Conservation (phyloP, 345 rosid genomes). For the Zanthoxylum bungeanum region DNA sequence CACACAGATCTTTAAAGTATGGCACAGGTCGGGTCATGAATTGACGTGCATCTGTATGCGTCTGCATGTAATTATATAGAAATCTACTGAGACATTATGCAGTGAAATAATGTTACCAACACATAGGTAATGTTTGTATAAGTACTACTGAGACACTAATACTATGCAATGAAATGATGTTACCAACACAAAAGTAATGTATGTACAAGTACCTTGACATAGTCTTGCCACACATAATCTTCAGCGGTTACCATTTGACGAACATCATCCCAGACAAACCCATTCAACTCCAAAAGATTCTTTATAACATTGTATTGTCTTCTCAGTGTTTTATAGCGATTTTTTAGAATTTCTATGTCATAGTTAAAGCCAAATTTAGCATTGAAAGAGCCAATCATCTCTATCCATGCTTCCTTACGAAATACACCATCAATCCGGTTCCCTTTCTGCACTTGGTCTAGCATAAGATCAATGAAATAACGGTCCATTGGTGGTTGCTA, state of each 20-base stretch:
- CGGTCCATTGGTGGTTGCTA: constrained; percentile 95
- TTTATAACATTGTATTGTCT: constrained; percentile 69
- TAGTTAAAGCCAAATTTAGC: constrained; percentile 59
- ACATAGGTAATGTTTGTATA: background rate
- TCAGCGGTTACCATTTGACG: constrained; percentile 87
- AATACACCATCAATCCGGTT: constrained; percentile 78
- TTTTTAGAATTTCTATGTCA: constrained; percentile 68
- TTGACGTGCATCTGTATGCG: constrained; percentile 63
- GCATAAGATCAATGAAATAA: constrained; percentile 71
- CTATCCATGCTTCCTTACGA: constrained; percentile 75
- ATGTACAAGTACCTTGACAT: constrained; percentile 56
- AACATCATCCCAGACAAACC: constrained; percentile 78
- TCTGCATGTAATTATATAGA: constrained; percentile 39
- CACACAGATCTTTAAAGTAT: constrained; percentile 65
- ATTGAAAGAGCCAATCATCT: constrained; percentile 71
- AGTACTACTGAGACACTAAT: constrained; percentile 29
- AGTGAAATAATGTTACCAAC: constrained; percentile 6
- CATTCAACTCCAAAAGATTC: constrained; percentile 63
- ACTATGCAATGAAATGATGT: constrained; percentile 4
- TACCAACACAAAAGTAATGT: background rate
- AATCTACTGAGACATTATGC: background rate
- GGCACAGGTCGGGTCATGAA: constrained; percentile 80
- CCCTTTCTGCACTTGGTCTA: constrained; percentile 68
- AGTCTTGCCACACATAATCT: constrained; percentile 82
- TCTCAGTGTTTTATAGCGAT: constrained; percentile 74